phyloP scores from a whole-genome alignment of 129 eudicot species.

The Logfia minima region DNA sequence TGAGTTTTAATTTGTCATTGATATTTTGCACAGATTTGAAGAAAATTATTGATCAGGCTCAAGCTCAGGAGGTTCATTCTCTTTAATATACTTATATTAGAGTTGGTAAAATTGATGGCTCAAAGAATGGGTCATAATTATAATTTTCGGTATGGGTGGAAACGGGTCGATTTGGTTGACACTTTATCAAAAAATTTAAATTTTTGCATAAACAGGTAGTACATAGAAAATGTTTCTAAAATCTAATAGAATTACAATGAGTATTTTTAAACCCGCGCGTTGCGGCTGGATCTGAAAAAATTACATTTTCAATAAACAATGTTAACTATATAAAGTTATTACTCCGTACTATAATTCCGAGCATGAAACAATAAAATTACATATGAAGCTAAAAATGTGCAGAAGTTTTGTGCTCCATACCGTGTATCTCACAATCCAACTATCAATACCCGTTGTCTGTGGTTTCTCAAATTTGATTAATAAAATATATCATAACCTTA shows the following conservation, averaged over 20 bases:
- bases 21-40: conserved; percentile 58
- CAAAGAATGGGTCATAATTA: neutral
- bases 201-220: neutral
- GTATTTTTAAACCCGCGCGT: too few species aligned
- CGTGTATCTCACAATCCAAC: too few species aligned
- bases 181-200: neutral
- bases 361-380: too few species aligned
- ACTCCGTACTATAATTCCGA: too few species aligned
- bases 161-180: neutral
- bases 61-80: conserved; percentile 61
- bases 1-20: neutral
- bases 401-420: too few species aligned
- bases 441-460: too few species aligned
- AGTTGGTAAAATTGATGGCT: neutral
- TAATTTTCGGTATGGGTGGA: neutral
- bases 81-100: neutral
- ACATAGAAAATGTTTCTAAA: neutral
- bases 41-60: conserved; percentile 71
- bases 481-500: too few species aligned
- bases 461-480: too few species aligned
- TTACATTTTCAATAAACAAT: too few species aligned
- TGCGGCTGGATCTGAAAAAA: too few species aligned
- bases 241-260: neutral
- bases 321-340: too few species aligned
- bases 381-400: too few species aligned